These are phyloP conservation scores for Rhizopogon rudus DNA, from an alignment of 768 basidiomycete species.

Conservation along the genomic window DNA sequence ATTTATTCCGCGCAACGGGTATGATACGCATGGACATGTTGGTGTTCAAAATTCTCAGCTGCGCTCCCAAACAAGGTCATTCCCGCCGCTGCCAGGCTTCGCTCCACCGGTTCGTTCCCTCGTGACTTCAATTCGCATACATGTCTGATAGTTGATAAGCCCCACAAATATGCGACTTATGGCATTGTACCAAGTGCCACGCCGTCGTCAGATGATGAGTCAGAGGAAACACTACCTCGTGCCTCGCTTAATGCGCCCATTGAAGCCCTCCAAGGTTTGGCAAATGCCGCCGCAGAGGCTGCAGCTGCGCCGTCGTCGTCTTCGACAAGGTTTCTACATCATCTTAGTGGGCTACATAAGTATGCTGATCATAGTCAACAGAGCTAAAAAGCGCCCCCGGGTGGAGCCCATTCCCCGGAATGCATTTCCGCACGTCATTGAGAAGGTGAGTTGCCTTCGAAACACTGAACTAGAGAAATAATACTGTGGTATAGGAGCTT, in stretches of 20 bases:
- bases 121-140: slow-evolving; percentile 8
- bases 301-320: slow-evolving; percentile 71
- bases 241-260: slow-evolving; percentile 87
- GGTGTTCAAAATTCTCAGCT: slow-evolving; percentile 18
- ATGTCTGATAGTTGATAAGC: slow-evolving; percentile 37
- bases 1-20: slow-evolving; percentile 27
- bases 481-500: slow-evolving; percentile 52
- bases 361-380: slow-evolving; percentile 21
- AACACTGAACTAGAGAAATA: neutral
- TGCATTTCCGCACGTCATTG: slow-evolving; percentile 85
- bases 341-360: neutral
- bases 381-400: slow-evolving; percentile 81
- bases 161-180: slow-evolving; percentile 88
- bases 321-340: slow-evolving; percentile 46
- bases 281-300: slow-evolving; percentile 93
- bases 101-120: slow-evolving; percentile 69
- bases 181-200: slow-evolving; percentile 83
- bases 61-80: slow-evolving; percentile 37
- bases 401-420: slow-evolving; percentile 80
- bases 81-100: slow-evolving; percentile 89
- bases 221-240: slow-evolving; percentile 82
- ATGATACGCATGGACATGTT: slow-evolving; percentile 29
- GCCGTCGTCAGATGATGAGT: slow-evolving; percentile 87
- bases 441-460: slow-evolving; percentile 50
- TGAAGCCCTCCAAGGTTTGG: slow-evolving; percentile 89